Conservation (phyloP, 2,329 filamentous ascomycete species). For the Sclerotinia trifoliorum region DNA sequence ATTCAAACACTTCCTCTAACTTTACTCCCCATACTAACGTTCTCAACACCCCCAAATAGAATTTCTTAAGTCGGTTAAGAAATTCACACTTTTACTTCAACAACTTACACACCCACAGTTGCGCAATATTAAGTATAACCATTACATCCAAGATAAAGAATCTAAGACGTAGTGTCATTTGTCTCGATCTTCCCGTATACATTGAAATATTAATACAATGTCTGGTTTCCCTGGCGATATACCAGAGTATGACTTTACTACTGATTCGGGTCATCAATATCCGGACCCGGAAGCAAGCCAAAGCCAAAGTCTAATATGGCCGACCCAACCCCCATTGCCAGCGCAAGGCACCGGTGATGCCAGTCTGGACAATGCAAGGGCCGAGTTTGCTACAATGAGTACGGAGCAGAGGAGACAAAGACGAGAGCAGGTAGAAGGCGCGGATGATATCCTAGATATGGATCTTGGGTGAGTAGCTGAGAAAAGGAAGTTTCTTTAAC, state of each 20-base stretch:
- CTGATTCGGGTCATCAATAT: slow-evolving; percentile 20
- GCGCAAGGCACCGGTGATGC: neutral
- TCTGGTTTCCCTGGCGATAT: neutral
- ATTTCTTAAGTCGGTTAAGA: neutral
- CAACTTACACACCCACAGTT: neutral
- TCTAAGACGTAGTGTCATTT: neutral
- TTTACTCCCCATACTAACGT: neutral
- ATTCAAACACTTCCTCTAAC: no score
- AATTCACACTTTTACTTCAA: neutral
- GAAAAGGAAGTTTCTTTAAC: neutral
- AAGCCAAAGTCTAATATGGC: slow-evolving; percentile 19
- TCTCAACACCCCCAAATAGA: neutral
- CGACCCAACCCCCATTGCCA: neutral
- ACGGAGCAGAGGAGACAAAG: slow-evolving; percentile 20
- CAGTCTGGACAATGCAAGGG: slow-evolving; percentile 13
- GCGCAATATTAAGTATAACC: neutral
- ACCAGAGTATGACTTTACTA: neutral
- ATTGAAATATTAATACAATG: neutral
- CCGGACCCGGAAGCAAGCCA: slow-evolving; percentile 27
- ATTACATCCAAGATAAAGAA: neutral
- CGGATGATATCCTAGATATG: slow-evolving; percentile 20
- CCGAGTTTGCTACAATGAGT: slow-evolving; percentile 21
- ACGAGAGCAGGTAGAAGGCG: slow-evolving; percentile 18
- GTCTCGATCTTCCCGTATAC: neutral
- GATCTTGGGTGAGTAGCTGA: slow-evolving; percentile 8